Evolutionary conservation across 805 yeast genomes (phyloP).

Genomic region (Candida coquimbonensis): DNA sequence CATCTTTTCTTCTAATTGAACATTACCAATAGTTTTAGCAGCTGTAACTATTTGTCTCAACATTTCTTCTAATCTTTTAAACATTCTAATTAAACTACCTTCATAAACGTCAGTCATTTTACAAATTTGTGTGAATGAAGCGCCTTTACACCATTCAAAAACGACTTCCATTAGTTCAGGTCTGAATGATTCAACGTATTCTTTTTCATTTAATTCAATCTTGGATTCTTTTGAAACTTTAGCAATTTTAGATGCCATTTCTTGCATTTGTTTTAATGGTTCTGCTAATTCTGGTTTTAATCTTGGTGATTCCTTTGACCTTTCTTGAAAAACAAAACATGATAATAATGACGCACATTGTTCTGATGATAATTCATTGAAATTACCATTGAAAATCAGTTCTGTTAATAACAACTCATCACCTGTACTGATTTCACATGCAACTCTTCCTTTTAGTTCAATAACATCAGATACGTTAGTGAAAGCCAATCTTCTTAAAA

Average conservation of each 20-base stretch:
- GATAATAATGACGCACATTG: slow-evolving; percentile 90
- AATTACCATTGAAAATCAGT: slow-evolving; percentile 89
- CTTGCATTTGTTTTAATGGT: slow-evolving; percentile 81
- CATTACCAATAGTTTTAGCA: slow-evolving; percentile 91
- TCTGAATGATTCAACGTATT: slow-evolving; percentile 85
- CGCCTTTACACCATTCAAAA: slow-evolving; percentile 94
- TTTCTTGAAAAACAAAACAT: slow-evolving; percentile 95
- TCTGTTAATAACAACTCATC: slow-evolving; percentile 81
- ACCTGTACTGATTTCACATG: slow-evolving; percentile 92
- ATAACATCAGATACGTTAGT: slow-evolving; percentile 83
- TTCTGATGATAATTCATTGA: slow-evolving; percentile 79
- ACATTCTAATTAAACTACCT: slow-evolving; percentile 91
- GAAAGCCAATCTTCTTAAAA: slow-evolving; percentile 85
- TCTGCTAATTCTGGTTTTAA: slow-evolving; percentile 87
- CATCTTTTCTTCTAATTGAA: slow-evolving; percentile 82
- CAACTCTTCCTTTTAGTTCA: slow-evolving; percentile 94
- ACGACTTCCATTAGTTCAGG: slow-evolving; percentile 96
- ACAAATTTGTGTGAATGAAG: slow-evolving; percentile 92
- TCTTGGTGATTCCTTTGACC: slow-evolving; percentile 82
- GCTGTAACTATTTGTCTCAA: slow-evolving; percentile 85
- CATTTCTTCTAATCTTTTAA: slow-evolving; percentile 90
- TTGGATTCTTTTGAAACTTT: slow-evolving; percentile 85
- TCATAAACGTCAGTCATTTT: slow-evolving; percentile 99
- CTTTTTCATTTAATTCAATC: slow-evolving; percentile 84
- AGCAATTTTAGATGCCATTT: slow-evolving; percentile 88